Evolutionary conservation across 306 rosid genomes (phyloP).

Genomic region (Senna tora): DNA sequence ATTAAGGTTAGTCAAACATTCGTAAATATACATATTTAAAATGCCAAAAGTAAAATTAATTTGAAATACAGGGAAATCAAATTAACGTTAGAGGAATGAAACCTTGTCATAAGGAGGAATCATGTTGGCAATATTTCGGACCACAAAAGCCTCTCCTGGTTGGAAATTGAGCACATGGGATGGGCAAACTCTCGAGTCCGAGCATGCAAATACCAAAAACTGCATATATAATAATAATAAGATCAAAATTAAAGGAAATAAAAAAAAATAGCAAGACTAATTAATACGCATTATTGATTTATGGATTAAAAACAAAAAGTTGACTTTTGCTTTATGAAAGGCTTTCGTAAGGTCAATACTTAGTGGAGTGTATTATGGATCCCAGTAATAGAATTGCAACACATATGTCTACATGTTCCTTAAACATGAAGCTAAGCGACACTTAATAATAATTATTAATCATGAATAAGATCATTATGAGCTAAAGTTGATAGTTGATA

Average conservation of each 20-base stretch:
- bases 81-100: not conserved
- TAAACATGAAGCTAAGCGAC: conserved; percentile 6
- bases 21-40: conserved; percentile 13
- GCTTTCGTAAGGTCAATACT: conserved; percentile 8
- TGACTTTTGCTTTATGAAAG: not conserved
- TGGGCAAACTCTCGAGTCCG: conserved; percentile 96
- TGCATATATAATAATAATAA: conserved; percentile 37
- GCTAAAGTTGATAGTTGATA: not conserved
- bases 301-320: not conserved
- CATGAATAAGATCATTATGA: not conserved
- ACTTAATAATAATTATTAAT: not conserved
- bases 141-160: conserved; percentile 94
- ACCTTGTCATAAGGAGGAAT: conserved; percentile 94
- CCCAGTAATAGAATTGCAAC: not conserved
- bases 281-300: not conserved
- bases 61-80: not conserved
- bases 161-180: conserved; percentile 88
- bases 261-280: too few relatives aligned
- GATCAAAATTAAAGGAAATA: not conserved
- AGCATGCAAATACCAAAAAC: conserved; percentile 98
- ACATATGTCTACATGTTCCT: not conserved
- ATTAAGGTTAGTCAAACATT: too few relatives aligned
- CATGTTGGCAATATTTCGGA: conserved; percentile 97
- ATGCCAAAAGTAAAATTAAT: not conserved
- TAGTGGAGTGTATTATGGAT: not conserved